Evolutionary conservation across 352 stramenopile genomes (phyloP), one percentile per base, ranked within the genome.

Genomic region (Globisporangium iwayamae): DNA sequence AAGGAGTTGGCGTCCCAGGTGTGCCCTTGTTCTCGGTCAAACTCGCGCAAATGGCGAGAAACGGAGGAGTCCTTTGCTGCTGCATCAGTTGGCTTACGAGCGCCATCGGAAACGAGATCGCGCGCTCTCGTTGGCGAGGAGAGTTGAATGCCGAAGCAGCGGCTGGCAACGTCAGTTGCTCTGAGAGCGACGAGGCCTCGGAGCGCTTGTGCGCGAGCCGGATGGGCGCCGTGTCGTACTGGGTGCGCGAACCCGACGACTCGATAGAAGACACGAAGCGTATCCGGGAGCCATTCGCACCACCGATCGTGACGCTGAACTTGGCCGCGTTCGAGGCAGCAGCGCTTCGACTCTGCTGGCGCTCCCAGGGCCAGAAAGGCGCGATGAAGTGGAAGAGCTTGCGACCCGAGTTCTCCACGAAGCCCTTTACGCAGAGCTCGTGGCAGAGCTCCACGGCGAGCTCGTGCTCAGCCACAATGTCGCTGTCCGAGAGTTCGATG

Each of bases 371-470:
- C 71, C 81, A 83, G 46, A 83, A 79, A 3, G 78, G 80, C 48
- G 75, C 75, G 52, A 90, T 85, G 50, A 90, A 90, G 65, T 86
- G 80, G 58, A 90, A 86, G 10, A 88, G 53, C 34, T 73, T 74
- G 13, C 77, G 74, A 4, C 66, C 69, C n/a, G 73, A 66, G 66
- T 90, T 89, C 57, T 90, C 79, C 6, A 81, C 81, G 48, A 80
- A 87, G 0, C 83, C 85, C 48, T 82, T 87, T n/a, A 84, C 72
- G 57, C 85, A 94, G 18, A 94, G 63, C 39, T 94, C 83, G 50
- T 94, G 85, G 50, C 85, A 94, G 47, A 90, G 70, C 52, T 90
- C 79, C 1, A 79, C 74, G 13, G 66, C 70, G 54, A 94, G 83
- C 36, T 87, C 73, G 39, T 88, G 71, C 58, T 85, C 74, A 1